These are phyloP conservation scores for Penstemon eatonii DNA, from an alignment of 257 asterid genomes.

Conservation along the genomic window DNA sequence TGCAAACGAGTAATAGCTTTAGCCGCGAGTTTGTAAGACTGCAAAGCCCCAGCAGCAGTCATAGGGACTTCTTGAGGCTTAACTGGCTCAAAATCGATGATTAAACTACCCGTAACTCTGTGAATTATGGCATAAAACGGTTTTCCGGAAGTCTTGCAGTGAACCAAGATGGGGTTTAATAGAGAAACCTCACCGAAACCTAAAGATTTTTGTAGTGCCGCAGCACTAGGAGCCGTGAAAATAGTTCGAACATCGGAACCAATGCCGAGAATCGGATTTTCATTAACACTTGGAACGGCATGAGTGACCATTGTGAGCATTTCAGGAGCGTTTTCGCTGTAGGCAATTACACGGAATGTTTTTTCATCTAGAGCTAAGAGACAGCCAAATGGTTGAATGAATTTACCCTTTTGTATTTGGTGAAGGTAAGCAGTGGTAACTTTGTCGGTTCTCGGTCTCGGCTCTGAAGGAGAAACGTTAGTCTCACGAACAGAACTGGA, in stretches of 20 bases:
- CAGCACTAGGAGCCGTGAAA: conserved; percentile 60
- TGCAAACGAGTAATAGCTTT: conserved; percentile 91
- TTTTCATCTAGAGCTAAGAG: conserved; percentile 60
- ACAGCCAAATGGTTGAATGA: conserved; percentile 66
- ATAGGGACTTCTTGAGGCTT: conserved; percentile 92
- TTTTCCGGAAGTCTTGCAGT: conserved; percentile 92
- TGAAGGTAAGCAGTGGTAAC: conserved; percentile 58
- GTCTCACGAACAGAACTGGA: conserved; percentile 49
- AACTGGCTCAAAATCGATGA: conserved; percentile 95
- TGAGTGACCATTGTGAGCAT: conserved; percentile 62
- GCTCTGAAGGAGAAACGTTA: conserved; percentile 29
- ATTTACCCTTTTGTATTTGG: conserved; percentile 58
- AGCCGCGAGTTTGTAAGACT: conserved; percentile 91
- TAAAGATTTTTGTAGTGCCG: conserved; percentile 58
- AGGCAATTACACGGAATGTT: conserved; percentile 59
- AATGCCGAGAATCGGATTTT: conserved; percentile 53
- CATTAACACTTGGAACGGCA: conserved; percentile 64
- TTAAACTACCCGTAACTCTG: conserved; percentile 80
- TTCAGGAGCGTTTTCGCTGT: conserved; percentile 62
- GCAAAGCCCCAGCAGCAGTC: conserved; percentile 98
- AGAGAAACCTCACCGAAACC: conserved; percentile 88
- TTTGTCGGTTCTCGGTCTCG: conserved; percentile 45
- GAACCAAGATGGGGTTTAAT: conserved; percentile 82
- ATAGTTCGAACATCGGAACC: conserved; percentile 56
- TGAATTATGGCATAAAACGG: conserved; percentile 93